phyloP scores from a whole-genome alignment of 1,139 yeast genomes.

The Nadsonia commutata region DNA sequence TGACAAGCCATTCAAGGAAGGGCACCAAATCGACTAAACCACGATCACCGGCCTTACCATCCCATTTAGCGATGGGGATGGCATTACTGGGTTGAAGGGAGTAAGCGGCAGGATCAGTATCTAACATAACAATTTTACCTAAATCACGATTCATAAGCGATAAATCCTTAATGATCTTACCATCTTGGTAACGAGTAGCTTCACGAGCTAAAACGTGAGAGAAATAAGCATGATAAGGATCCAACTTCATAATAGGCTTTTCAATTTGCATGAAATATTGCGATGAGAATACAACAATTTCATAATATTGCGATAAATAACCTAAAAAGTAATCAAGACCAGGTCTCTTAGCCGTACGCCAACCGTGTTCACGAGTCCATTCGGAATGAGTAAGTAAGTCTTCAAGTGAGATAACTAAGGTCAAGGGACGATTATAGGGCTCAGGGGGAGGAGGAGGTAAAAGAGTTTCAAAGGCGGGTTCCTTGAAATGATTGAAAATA shows the following conservation, averaged over 20 bases:
- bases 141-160: slow-evolving; percentile 82
- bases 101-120: slow-evolving; percentile 58
- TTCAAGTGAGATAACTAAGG: slow-evolving; percentile 78
- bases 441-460: slow-evolving; percentile 87
- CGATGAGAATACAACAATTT: slow-evolving; percentile 78
- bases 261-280: slow-evolving; percentile 81
- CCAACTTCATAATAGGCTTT: slow-evolving; percentile 71
- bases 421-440: slow-evolving; percentile 84
- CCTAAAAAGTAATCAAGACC: slow-evolving; percentile 95
- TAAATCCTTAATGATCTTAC: slow-evolving; percentile 61
- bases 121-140: slow-evolving; percentile 65
- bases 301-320: slow-evolving; percentile 88
- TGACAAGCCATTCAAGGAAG: slow-evolving; percentile 85
- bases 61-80: slow-evolving; percentile 71
- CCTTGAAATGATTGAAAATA: slow-evolving; percentile 72
- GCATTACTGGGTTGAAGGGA: slow-evolving; percentile 88
- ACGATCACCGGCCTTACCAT: slow-evolving; percentile 67
- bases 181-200: slow-evolving; percentile 82
- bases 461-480: slow-evolving; percentile 85
- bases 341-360: slow-evolving; percentile 99
- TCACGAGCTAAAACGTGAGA: slow-evolving; percentile 83
- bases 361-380: slow-evolving; percentile 86
- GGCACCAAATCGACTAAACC: slow-evolving; percentile 70
- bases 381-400: slow-evolving; percentile 82
- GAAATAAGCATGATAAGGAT: slow-evolving; percentile 81